A percentile compares a stretch with the other conserved stretches of the same genome.
Evolutionary conservation across 1,284 basidiomycete genomes (phyloP).

Genomic region (Cryptococcus hybrid): DNA sequence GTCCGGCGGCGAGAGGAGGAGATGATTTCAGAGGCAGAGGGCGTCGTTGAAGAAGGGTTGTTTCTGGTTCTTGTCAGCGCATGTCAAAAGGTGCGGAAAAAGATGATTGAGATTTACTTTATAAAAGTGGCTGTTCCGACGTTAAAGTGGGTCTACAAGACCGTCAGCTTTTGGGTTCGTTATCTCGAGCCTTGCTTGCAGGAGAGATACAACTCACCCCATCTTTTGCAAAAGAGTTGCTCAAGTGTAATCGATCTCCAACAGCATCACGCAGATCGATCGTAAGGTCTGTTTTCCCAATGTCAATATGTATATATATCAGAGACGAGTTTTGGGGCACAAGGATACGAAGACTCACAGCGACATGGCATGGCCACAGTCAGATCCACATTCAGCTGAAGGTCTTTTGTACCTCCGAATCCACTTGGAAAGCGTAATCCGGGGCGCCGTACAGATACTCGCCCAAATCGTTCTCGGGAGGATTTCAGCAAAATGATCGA

Average conservation of each 20-base stretch:
- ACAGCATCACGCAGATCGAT: conserved; percentile 90
- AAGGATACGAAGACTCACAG: conserved; percentile 60
- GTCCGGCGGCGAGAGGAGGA: conserved; percentile 33
- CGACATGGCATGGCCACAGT: conserved; percentile 88
- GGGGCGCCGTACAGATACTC: conserved; percentile 92
- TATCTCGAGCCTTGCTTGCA: too few species aligned
- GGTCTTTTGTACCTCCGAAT: conserved; percentile 59
- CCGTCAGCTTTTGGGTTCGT: neutral
- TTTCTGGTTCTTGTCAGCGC: conserved; percentile 5
- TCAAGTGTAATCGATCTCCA: conserved; percentile 85
- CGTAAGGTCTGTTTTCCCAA: conserved; percentile 62
- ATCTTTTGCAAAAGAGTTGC: conserved; percentile 78
- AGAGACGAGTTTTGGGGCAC: neutral
- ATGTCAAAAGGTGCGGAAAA: neutral
- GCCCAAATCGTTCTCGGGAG: conserved; percentile 71
- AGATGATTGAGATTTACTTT: conserved; percentile 53
- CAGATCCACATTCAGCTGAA: conserved; percentile 86
- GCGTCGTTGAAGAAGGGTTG: conserved; percentile 6
- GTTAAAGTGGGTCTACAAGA: conserved; percentile 71
- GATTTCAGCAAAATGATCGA: neutral
- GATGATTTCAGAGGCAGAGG: conserved; percentile 45
- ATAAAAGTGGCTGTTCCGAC: conserved; percentile 74
- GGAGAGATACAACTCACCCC: conserved; percentile 58
- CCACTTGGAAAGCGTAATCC: conserved; percentile 79
- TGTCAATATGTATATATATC: neutral